Evolutionary conservation across 2,329 filamentous ascomycete genomes (phyloP).

Genomic region (Penicillium sp.): DNA sequence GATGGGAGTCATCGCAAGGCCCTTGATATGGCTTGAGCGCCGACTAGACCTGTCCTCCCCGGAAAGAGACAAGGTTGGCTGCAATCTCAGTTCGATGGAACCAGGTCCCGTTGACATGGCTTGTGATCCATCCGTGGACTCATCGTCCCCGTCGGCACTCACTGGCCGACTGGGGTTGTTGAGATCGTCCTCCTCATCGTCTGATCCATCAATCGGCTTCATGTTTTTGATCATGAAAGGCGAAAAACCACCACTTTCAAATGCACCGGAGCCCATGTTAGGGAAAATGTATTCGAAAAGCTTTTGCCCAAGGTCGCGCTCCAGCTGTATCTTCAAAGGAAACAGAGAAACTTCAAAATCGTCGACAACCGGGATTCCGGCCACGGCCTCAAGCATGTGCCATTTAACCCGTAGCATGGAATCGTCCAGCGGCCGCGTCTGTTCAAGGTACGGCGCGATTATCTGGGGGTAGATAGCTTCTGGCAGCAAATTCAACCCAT

Average conservation of each 20-base stretch:
- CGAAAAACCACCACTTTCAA: slow-evolving; percentile 47
- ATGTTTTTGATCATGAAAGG: slow-evolving; percentile 50
- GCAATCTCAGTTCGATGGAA: slow-evolving; percentile 73
- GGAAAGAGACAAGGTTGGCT: slow-evolving; percentile 65
- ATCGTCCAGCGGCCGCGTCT: slow-evolving; percentile 53
- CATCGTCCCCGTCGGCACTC: slow-evolving; percentile 39
- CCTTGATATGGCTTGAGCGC: slow-evolving; percentile 28
- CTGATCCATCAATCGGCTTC: slow-evolving; percentile 43
- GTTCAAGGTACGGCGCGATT: slow-evolving; percentile 80
- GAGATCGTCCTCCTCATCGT: slow-evolving; percentile 32
- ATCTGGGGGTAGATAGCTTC: slow-evolving; percentile 95
- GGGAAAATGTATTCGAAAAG: slow-evolving; percentile 98
- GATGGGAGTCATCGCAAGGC: slow-evolving; percentile 33
- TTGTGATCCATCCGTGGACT: slow-evolving; percentile 43
- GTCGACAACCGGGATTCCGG: slow-evolving; percentile 93
- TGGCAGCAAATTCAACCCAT: slow-evolving; percentile 81
- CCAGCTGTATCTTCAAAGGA: slow-evolving; percentile 87
- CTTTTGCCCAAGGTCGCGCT: slow-evolving; percentile 84
- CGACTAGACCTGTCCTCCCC: slow-evolving; percentile 38
- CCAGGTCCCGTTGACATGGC: slow-evolving; percentile 57
- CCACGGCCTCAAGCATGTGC: slow-evolving; percentile 97
- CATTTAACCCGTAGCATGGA: slow-evolving; percentile 94
- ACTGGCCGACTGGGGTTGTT: slow-evolving; percentile 20
- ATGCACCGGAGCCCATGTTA: slow-evolving; percentile 57
- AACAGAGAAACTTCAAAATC: slow-evolving; percentile 93